Evolutionary conservation across 2,329 filamentous ascomycete genomes (phyloP).

Genomic region (Claviceps digitariae): DNA sequence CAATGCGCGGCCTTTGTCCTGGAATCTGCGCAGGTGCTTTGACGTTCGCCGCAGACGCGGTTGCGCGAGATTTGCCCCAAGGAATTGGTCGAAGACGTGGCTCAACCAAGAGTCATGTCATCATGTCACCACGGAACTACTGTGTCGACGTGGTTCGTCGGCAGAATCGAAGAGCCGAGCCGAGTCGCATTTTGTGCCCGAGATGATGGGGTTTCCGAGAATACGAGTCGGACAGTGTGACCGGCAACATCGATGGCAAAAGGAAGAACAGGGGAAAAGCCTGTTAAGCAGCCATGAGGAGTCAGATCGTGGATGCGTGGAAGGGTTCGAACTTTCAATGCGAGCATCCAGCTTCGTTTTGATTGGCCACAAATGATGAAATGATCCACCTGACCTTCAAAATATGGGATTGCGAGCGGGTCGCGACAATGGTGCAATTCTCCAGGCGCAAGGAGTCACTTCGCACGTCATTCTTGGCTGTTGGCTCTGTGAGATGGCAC

Average conservation of each 20-base stretch:
- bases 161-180: too few relatives aligned
- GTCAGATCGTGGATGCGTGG: too few relatives aligned
- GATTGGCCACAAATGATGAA: neutral
- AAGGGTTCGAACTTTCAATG: neutral
- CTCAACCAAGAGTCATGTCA: too few relatives aligned
- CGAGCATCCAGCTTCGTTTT: neutral
- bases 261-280: neutral
- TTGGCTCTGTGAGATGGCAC: neutral
- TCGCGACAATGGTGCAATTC: conserved; percentile 4
- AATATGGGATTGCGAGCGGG: neutral
- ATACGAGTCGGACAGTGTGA: neutral
- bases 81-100: too few relatives aligned
- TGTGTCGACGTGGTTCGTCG: neutral
- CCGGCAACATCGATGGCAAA: neutral
- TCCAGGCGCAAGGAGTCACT: neutral
- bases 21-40: neutral
- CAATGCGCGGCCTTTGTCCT: neutral
- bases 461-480: conserved; percentile 5
- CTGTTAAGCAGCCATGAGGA: neutral
- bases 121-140: too few relatives aligned
- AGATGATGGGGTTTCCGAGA: neutral
- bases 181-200: neutral
- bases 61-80: too few relatives aligned
- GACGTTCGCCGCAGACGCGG: too few relatives aligned
- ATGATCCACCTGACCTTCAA: neutral